phyloP scores from a whole-genome alignment of 768 basidiomycete species.

The Pisolithus sp. region DNA sequence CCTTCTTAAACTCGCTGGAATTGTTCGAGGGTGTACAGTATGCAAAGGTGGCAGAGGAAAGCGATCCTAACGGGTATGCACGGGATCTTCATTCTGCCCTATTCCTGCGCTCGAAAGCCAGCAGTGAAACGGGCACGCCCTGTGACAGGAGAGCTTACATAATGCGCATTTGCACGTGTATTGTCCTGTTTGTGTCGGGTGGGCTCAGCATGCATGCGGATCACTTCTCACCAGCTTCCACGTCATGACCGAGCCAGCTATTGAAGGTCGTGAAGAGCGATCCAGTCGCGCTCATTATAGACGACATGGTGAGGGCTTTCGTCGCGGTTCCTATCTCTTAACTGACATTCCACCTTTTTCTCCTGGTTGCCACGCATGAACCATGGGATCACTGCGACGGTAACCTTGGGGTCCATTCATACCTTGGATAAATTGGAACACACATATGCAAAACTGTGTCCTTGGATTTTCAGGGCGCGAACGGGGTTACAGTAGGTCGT shows the following conservation, averaged over 20 bases:
- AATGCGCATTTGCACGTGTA: background rate
- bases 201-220: too few relatives aligned
- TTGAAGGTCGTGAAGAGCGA: background rate
- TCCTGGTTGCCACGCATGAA: constrained; percentile 21
- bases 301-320: constrained; percentile 21
- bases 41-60: too few relatives aligned
- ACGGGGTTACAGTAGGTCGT: constrained; percentile 18
- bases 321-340: background rate
- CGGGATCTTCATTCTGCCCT: too few relatives aligned
- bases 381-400: constrained; percentile 1
- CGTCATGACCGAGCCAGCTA: background rate
- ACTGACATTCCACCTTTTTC: constrained; percentile 15
- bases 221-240: background rate
- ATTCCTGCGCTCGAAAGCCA: too few relatives aligned
- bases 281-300: constrained; percentile 2
- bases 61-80: too few relatives aligned
- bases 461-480: constrained; percentile 11
- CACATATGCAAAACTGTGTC: background rate
- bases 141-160: too few relatives aligned
- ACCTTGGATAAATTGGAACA: background rate
- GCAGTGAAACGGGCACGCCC: too few relatives aligned
- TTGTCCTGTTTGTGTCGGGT: background rate
- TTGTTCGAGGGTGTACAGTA: too few relatives aligned
- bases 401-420: constrained; percentile 12
- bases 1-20: too few relatives aligned